Base-by-base conservation (phyloP, 2,329 filamentous ascomycete genomes). In the Paraphaeosphaeria minitans region DNA sequence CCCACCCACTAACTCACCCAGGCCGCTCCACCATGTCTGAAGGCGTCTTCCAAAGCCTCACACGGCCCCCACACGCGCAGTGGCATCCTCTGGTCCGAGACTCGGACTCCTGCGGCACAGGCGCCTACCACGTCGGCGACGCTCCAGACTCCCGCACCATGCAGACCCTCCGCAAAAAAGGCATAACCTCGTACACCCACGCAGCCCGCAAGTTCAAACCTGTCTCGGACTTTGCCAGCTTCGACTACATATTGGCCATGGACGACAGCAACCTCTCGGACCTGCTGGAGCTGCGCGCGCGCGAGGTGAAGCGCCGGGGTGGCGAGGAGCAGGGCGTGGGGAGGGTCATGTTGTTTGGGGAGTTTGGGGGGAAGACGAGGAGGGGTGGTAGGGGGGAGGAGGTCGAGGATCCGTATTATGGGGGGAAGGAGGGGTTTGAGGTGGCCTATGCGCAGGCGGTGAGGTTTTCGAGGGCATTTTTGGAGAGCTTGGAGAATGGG, bases 201-300 rank as follows among this genome's bases (percentile, higher is more conserved):
- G 80, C 82, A 1, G 93, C 92, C 21, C 87, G 93, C 53, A 89
- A 91, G 76, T 88, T 96, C 75, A 75, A 78, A 75, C 78, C 80
- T 4, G 77, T 82, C 0, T 83, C 84, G 53, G 95, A 99, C 77
- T 96, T 98, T 69, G 81, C 87, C 56, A 83, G 84, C 16, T 98
- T 97, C 72, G 92, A 98, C 77, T 98, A 96, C 78, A 88, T 99
- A 60, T 88, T 99, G 57, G 93, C 91, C 60, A 99, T 99, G 95
- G 95, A 99, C 74, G 83, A 86, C 50, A 86, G 87, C 47, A 98
- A 98, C 75, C 81, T 96, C 46, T 81, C 83, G 9, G 86, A 96
- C 70, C 78, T 96, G 58, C 76, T 87, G 69, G 82, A 86, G 35
- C 78, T 89, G 71, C 81, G 86, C 63, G 68, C 74, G 57, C 79